phyloP scores from a whole-genome alignment of 371 early-diverging fungal genomes.

The Funneliformis caledonium region DNA sequence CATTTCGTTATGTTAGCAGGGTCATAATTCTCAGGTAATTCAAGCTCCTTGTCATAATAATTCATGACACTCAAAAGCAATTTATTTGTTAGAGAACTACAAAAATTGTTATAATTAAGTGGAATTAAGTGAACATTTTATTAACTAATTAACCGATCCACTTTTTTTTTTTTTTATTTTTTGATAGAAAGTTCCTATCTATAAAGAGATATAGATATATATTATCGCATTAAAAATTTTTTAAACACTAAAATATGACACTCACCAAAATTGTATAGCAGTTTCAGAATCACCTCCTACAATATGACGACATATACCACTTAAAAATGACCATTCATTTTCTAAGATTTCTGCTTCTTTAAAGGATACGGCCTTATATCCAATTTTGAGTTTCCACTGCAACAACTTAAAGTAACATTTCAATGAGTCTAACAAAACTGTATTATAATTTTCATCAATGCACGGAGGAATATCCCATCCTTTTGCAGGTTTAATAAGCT shows the following conservation, averaged over 20 bases:
- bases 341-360: constrained; percentile 83
- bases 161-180: neutral
- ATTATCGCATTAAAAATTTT: neutral
- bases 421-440: constrained; percentile 70
- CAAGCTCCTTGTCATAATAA: constrained; percentile 56
- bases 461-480: constrained; percentile 73
- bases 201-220: neutral
- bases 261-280: constrained; percentile 78
- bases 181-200: neutral
- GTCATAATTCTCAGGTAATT: constrained; percentile 41
- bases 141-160: neutral
- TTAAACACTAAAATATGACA: constrained; percentile 9
- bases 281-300: constrained; percentile 77
- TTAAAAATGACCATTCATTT: constrained; percentile 79
- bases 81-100: constrained; percentile 55
- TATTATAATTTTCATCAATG: constrained; percentile 71
- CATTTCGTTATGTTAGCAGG: constrained; percentile 58
- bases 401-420: constrained; percentile 82
- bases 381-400: constrained; percentile 68
- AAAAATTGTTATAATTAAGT: constrained; percentile 2
- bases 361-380: constrained; percentile 53
- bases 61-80: constrained; percentile 55
- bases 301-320: constrained; percentile 69
- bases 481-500: constrained; percentile 63
- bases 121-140: neutral